A percentile compares a stretch with the other conserved stretches of the same genome.
Conservation (phyloP, 768 basidiomycete species). For the Pisolithus albus region DNA sequence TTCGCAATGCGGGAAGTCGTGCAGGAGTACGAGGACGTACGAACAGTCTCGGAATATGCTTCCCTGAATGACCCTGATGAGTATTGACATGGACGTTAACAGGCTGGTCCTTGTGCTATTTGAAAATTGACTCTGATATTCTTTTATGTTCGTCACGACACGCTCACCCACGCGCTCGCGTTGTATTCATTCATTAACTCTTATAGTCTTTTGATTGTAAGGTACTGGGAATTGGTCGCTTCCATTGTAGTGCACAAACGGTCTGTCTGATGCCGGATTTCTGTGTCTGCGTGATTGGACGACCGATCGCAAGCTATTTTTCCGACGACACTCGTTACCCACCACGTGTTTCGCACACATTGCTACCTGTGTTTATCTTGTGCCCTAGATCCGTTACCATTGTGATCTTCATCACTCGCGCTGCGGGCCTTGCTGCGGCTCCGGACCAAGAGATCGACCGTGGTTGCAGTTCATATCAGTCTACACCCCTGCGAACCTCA, state of each 20-base stretch:
- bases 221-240: background rate
- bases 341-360: too few species aligned
- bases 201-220: background rate
- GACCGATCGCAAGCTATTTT: too few species aligned
- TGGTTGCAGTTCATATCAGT: too few species aligned
- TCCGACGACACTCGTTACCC: too few species aligned
- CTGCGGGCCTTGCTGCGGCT: too few species aligned
- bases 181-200: constrained; percentile 4
- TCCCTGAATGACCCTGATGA: constrained; percentile 67
- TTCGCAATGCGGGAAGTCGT: constrained; percentile 82
- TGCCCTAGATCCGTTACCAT: too few species aligned
- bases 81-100: constrained; percentile 34
- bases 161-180: background rate
- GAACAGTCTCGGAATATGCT: constrained; percentile 71
- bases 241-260: background rate
- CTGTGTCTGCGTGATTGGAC: too few species aligned
- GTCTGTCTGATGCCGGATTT: background rate
- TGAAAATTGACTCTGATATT: background rate
- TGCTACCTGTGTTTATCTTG: too few species aligned
- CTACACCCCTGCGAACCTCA: constrained; percentile 36
- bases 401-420: too few species aligned
- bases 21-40: constrained; percentile 72
- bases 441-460: too few species aligned
- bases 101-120: background rate
- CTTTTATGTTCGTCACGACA: background rate